Percentiles rank a stretch among this genome's conserved stretches.
These are phyloP conservation scores for Hypoxylon sp. DNA, from an alignment of 2,329 filamentous ascomycete genomes.

Conservation along the genomic window DNA sequence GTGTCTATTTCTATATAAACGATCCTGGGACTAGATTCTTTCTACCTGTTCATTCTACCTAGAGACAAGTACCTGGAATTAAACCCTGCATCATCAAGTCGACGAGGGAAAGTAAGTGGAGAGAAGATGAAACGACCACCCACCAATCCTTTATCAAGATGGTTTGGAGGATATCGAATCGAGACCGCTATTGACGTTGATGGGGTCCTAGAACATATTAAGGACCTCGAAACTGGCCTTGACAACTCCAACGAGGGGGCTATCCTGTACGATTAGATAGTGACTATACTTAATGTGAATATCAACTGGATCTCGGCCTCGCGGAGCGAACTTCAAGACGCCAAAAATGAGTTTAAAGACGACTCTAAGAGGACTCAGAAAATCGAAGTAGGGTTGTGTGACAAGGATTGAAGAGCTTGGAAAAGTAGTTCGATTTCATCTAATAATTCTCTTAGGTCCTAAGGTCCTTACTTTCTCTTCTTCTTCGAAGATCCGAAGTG, in stretches of 20 bases:
- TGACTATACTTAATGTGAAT: not conserved
- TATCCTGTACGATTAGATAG: not conserved
- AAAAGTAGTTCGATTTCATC: no score
- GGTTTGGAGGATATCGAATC: not conserved
- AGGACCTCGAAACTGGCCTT: not conserved
- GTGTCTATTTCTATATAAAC: not conserved
- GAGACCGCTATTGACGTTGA: not conserved
- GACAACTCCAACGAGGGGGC: not conserved
- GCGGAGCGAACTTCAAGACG: not conserved
- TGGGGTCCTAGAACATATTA: not conserved
- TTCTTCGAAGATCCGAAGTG: no score
- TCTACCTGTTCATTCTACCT: not conserved
- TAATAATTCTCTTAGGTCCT: no score
- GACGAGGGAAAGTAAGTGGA: not conserved
- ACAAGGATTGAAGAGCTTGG: no score
- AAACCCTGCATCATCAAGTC: not conserved
- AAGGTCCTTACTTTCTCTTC: no score
- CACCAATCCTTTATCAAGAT: not conserved
- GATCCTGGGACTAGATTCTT: not conserved
- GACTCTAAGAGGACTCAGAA: not conserved
- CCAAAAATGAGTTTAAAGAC: not conserved
- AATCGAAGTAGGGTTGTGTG: not conserved
- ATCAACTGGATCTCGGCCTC: not conserved
- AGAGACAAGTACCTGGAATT: not conserved
- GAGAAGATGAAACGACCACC: not conserved